Base-by-base conservation (phyloP, 208 protist genomes). In the Leishmania tropica region DNA sequence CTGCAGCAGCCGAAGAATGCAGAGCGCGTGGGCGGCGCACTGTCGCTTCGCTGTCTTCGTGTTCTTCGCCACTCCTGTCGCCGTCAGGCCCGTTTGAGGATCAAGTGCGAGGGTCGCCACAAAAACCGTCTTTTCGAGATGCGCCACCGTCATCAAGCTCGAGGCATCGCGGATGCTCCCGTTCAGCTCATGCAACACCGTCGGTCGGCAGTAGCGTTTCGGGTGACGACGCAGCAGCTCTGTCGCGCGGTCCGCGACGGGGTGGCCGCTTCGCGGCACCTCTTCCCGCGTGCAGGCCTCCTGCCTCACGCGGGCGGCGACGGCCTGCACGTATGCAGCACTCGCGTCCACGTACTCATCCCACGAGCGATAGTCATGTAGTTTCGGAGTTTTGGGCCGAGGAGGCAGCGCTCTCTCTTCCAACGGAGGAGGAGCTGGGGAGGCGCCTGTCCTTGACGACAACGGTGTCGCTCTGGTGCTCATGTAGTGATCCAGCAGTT, bases 401-500 rank as follows among this genome's bases (percentile, higher is more conserved):
- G 70, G 11, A n/a, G 70, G 42, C n/a, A 78, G 65, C 60, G 21
- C 76, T 42, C 21, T 58, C 62, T 85, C 83, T 67, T 83, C 83
- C 64, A 81, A n/a, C n/a, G 76, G 73, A 19, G 71, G 84, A 37
- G 81, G 70, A 11, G 17, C 70, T 74, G 37, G 24, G 21, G 13
- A 62, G n/a, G 31, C 31, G 35, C 31, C 51, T 62, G 73, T 3
- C 17, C 4, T 31, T 48, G 51, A n/a, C n/a, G 31, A 51, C 31
- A 28, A 58, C 7, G 56, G 31, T 8, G 56, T 35, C 42, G 13
- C 40, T 42, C 75, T 47, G 28, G 8, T 53, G 65, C 77, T 85
- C 42, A 84, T 88, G 76, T 88, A 93, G 81, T 94, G 85, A 78
- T 96, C 89, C n/a, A 97, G 88, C 17, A 97, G 89, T 31, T 78